Base-by-base conservation (phyloP, 371 early-diverging fungal genomes). In the Syncephalastrum racemosum region DNA sequence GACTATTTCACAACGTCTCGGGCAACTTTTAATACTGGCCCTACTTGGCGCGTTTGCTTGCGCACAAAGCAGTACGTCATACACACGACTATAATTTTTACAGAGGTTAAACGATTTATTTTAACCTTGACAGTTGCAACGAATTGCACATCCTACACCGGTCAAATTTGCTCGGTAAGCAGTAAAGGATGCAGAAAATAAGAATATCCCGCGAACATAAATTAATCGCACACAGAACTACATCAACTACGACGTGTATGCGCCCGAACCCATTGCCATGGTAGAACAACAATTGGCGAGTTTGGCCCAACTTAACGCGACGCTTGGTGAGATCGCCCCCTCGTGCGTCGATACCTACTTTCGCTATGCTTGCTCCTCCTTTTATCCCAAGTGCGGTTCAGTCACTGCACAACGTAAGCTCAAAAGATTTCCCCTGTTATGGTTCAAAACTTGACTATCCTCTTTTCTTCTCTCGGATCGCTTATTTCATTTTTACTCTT, bases 261-360 rank as follows among this genome's bases (percentile, higher is more conserved):
- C 67, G 15, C 61, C 60, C 18, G 53, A 54, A 24, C 48, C 60
- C 8, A 51, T 67, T 23, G 39, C 64, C 12, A 46, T 53, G 19
- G 63, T 71, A 23, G 71, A 75, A 58, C 47, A 55, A 22, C 59
- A 62, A 44, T 39, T 70, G 4, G 39, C 48, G 15, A 50, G 31
- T 41, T 47, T 67, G 7, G 39, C 41, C 12, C 27, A 56, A 58
- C 55, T 48, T 54, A 27, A 53, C 23, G 20, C 22, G 18, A 6
- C 20, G 24, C 19, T 63, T 45, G 51, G 58, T 22, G 41, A 50
- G 7, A 50, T 71, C 16, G 64, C 66, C 40, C 71, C 73, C n/a
- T 46, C 59, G 1, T 77, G 77, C 46, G 68, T 70, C 4, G 77
- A 77, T 50, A 57, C 62, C 23, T 71, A 70, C 43, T 77, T 62